Conservation (phyloP, 257 asterid species). For the Solanum virginianum region DNA sequence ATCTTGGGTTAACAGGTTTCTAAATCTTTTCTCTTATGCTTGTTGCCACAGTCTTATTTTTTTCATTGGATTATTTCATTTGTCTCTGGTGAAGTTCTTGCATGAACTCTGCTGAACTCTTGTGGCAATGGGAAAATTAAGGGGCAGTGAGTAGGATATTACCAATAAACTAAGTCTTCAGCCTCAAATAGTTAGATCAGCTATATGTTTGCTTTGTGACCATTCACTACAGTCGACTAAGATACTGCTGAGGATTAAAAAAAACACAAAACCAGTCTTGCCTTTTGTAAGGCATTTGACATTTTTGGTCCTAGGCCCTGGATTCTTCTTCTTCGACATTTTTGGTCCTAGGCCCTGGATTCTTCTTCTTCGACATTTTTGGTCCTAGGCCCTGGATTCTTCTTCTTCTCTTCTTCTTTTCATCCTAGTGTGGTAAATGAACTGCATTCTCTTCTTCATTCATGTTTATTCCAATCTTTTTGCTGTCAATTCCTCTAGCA, state of each 20-base stretch:
- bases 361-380: not conserved
- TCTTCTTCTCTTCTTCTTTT: not conserved
- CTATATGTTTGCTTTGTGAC: not conserved
- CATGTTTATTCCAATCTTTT: not conserved
- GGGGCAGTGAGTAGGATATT: not conserved
- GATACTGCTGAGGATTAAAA: not conserved
- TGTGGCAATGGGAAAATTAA: not conserved
- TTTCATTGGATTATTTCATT: not conserved
- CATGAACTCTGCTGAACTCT: not conserved
- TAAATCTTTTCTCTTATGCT: not conserved
- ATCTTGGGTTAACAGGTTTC: conserved; percentile 68
- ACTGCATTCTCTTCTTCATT: not conserved
- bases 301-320: not conserved
- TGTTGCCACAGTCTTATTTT: not conserved
- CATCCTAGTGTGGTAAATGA: not conserved
- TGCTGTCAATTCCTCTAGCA: not conserved
- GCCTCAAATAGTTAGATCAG: not conserved
- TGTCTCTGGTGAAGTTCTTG: not conserved
- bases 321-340: too few species aligned
- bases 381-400: too few species aligned
- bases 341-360: too few species aligned
- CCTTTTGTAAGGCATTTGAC: not conserved
- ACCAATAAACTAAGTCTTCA: not conserved
- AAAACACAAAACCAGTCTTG: not conserved
- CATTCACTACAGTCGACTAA: not conserved